These are phyloP conservation scores for Boletus pseudopeckii DNA, from an alignment of 768 basidiomycete genomes.

Conservation along the genomic window DNA sequence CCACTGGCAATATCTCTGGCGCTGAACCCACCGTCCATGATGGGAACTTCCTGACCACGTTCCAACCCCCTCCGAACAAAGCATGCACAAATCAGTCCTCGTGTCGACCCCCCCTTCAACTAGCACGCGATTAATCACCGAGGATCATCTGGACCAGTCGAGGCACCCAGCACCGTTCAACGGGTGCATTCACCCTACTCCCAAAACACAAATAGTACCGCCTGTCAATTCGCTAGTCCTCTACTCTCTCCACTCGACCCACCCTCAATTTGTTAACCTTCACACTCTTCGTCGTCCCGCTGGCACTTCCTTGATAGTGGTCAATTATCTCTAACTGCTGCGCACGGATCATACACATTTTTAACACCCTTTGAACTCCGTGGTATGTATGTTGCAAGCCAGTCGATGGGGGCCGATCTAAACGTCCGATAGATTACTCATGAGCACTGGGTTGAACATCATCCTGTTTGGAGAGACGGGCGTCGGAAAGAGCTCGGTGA, in stretches of 20 bases:
- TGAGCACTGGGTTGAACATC: slow-evolving; percentile 32
- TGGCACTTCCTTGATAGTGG: neutral
- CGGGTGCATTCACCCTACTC: neutral
- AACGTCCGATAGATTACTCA: slow-evolving; percentile 12
- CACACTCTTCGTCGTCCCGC: neutral
- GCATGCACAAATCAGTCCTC: slow-evolving; percentile 9
- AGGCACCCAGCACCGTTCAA: slow-evolving; percentile 4
- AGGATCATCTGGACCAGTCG: slow-evolving; percentile 16
- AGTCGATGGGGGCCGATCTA: slow-evolving; percentile 17
- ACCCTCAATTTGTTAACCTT: neutral
- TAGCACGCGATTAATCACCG: slow-evolving; percentile 21
- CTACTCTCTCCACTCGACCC: neutral
- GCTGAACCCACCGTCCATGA: neutral
- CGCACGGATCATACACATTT: neutral
- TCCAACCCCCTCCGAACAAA: slow-evolving; percentile 2
- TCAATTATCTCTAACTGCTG: neutral
- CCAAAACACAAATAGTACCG: slow-evolving; percentile 19
- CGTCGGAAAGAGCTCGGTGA: slow-evolving; percentile 34
- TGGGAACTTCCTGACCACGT: slow-evolving; percentile 14
- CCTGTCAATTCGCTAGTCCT: neutral
- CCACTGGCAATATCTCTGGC: neutral
- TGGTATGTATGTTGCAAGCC: slow-evolving; percentile 7
- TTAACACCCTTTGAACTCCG: neutral
- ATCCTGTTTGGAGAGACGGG: slow-evolving; percentile 46
- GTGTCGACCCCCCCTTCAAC: slow-evolving; percentile 7